These are phyloP conservation scores for Diplodia intermedia DNA, from an alignment of 2,329 filamentous ascomycete species.

Conservation along the genomic window DNA sequence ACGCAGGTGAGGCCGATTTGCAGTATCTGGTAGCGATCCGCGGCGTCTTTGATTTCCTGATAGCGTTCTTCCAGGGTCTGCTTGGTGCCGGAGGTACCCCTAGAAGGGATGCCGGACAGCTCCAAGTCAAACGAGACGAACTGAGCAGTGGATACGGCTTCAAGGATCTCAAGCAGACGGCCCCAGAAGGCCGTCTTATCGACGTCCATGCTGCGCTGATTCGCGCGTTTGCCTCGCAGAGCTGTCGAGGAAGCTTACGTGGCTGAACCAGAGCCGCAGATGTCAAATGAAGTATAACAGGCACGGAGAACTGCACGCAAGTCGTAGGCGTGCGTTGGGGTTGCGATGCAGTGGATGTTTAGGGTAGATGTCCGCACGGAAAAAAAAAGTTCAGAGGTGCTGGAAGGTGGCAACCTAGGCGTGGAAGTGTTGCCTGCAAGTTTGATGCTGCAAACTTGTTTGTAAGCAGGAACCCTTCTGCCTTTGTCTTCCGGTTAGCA, in stretches of 20 bases:
- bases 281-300: not conserved
- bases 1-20: conserved; percentile 72
- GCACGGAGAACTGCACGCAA: not conserved
- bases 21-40: conserved; percentile 68
- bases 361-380: not conserved
- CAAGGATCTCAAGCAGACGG: conserved; percentile 62
- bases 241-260: not conserved
- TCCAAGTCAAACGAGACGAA: conserved; percentile 72
- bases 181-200: conserved; percentile 57
- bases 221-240: not conserved
- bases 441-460: conserved; percentile 10
- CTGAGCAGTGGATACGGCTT: conserved; percentile 63
- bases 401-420: not conserved
- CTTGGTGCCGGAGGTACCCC: conserved; percentile 43
- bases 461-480: not conserved
- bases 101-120: conserved; percentile 66
- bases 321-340: not conserved
- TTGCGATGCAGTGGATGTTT: not conserved
- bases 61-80: conserved; percentile 67
- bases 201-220: conserved; percentile 64
- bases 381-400: not conserved
- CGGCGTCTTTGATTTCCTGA: conserved; percentile 64
- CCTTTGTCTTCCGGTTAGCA: conserved; percentile 5
- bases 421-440: not conserved
- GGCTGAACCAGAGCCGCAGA: not conserved